These are phyloP conservation scores for Lophiotrema nucula DNA, from an alignment of 495 filamentous ascomycete genomes.

Conservation along the genomic window DNA sequence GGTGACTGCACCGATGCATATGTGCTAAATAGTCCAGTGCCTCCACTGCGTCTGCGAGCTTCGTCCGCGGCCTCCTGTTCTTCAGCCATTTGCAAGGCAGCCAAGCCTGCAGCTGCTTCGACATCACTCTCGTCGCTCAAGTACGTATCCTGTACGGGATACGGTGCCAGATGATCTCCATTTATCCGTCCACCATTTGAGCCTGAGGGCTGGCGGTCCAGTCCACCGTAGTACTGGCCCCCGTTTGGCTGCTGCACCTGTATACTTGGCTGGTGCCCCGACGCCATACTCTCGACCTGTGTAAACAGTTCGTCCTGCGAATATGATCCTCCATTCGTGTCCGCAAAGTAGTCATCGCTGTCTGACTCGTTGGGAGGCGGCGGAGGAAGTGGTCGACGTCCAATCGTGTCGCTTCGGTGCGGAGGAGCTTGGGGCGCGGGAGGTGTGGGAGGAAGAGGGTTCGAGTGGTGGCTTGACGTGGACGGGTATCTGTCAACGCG, in stretches of 20 bases:
- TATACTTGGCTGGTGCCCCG: conserved; percentile 27
- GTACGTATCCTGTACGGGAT: conserved; percentile 39
- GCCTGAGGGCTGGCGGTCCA: conserved; percentile 23
- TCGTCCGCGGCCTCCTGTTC: conserved; percentile 67
- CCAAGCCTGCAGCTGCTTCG: conserved; percentile 82
- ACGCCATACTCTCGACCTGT: conserved; percentile 39
- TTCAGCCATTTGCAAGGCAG: conserved; percentile 81
- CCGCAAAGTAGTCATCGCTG: conserved; percentile 39
- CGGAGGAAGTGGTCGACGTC: conserved; percentile 60
- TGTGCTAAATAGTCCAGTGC: conserved; percentile 29
- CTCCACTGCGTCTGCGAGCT: conserved; percentile 56
- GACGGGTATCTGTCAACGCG: conserved; percentile 40
- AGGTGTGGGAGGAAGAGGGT: conserved; percentile 44
- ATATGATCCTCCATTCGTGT: conserved; percentile 27
- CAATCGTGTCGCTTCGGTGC: conserved; percentile 51
- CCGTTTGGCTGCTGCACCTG: conserved; percentile 30
- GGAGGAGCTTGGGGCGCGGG: conserved; percentile 45
- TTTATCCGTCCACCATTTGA: conserved; percentile 49
- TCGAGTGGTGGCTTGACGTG: conserved; percentile 35
- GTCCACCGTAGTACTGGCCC: conserved; percentile 17
- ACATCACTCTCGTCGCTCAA: conserved; percentile 79
- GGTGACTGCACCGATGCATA: conserved; percentile 35
- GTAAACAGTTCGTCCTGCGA: conserved; percentile 42
- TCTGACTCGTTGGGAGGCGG: conserved; percentile 52
- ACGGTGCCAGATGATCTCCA: conserved; percentile 42